Conservation (phyloP, 2,329 filamentous ascomycete genomes). For the Trichoderma afroharzianum region DNA sequence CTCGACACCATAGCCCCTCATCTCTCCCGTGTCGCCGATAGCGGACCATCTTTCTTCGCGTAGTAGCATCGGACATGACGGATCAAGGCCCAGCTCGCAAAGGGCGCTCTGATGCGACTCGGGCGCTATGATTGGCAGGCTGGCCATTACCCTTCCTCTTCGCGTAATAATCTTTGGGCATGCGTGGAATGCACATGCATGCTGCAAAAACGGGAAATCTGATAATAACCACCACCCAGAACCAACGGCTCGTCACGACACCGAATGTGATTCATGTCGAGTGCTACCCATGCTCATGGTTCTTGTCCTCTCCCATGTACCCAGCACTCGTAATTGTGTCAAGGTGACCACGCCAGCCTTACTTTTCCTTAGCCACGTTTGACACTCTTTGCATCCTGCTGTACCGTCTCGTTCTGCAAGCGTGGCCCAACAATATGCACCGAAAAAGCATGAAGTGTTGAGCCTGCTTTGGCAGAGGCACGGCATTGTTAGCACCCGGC, state of each 20-base stretch:
- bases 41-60: background rate
- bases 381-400: background rate
- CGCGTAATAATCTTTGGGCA: constrained; percentile 12
- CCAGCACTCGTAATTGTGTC: background rate
- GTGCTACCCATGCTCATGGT: background rate
- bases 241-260: background rate
- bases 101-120: constrained; percentile 3
- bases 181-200: background rate
- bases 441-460: background rate
- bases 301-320: background rate
- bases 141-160: constrained; percentile 17
- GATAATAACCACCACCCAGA: constrained; percentile 4
- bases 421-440: background rate
- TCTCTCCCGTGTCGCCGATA: constrained; percentile 9
- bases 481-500: background rate
- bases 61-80: constrained; percentile 1
- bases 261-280: background rate
- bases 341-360: background rate
- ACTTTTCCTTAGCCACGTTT: background rate
- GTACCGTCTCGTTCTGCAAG: background rate
- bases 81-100: background rate
- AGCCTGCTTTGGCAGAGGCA: background rate
- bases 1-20: background rate
- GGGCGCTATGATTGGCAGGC: constrained; percentile 4
- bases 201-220: background rate